Percentiles rank a stretch among this genome's conserved stretches.
Evolutionary conservation across 2,329 filamentous ascomycete species (phyloP).

Genomic region (Claviceps sp.): DNA sequence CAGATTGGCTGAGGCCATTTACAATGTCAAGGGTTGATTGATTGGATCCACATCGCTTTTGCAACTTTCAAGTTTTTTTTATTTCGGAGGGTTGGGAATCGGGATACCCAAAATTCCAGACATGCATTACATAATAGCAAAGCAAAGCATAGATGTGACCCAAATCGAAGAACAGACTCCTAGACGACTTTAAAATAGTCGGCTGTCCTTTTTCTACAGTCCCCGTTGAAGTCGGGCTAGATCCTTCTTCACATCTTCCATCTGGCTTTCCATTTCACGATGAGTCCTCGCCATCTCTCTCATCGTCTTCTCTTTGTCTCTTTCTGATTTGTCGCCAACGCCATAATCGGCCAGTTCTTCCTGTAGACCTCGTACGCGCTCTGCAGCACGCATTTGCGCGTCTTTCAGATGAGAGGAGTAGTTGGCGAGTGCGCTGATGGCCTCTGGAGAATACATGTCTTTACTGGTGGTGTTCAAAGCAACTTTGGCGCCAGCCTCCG

Average conservation of each 20-base stretch:
- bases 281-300: constrained; percentile 40
- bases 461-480: constrained; percentile 21
- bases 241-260: constrained; percentile 36
- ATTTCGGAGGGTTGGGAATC: too few relatives aligned
- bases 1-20: constrained; percentile 71
- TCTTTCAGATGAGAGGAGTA: constrained; percentile 38
- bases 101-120: background rate
- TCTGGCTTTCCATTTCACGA: constrained; percentile 33
- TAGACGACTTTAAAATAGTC: background rate
- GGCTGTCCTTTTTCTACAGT: background rate
- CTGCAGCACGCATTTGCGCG: constrained; percentile 30
- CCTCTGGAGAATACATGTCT: constrained; percentile 33
- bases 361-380: constrained; percentile 27
- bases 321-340: constrained; percentile 22
- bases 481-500: constrained; percentile 24
- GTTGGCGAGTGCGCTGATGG: constrained; percentile 27
- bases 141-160: background rate
- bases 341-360: constrained; percentile 37
- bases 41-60: background rate
- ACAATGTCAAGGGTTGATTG: constrained; percentile 60
- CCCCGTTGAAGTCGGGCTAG: constrained; percentile 20
- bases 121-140: background rate
- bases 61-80: background rate
- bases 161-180: background rate
- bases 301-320: constrained; percentile 34